These are phyloP conservation scores for Stagonosporopsis rhizophila DNA, from an alignment of 2,329 filamentous ascomycete species.

Conservation along the genomic window DNA sequence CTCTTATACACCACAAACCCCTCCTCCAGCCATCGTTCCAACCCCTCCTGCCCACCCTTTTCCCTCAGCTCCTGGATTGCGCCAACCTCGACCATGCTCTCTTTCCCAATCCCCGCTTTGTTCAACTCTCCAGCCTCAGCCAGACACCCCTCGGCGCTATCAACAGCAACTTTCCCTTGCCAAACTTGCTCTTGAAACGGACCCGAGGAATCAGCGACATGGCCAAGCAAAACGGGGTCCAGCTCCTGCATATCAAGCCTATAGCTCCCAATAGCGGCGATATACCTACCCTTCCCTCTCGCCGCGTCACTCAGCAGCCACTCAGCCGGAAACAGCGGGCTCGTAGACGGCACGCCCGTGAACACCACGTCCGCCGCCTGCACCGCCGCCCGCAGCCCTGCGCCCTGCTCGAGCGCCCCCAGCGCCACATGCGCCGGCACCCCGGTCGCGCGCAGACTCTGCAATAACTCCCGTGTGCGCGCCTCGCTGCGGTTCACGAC, in stretches of 20 bases:
- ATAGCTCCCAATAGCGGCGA: constrained; percentile 41
- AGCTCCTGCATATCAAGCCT: constrained; percentile 57
- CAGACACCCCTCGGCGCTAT: constrained; percentile 51
- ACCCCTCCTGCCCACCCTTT: constrained; percentile 28
- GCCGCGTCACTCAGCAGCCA: constrained; percentile 36
- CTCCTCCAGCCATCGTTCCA: constrained; percentile 31
- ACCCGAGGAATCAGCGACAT: constrained; percentile 11
- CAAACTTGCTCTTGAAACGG: neutral
- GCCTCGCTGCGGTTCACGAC: constrained; percentile 33
- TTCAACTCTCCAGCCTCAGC: constrained; percentile 58
- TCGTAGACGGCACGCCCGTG: constrained; percentile 57
- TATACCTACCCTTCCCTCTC: constrained; percentile 25
- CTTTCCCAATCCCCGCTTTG: constrained; percentile 42
- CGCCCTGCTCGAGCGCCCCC: neutral
- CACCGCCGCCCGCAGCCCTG: constrained; percentile 38
- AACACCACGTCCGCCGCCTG: constrained; percentile 54
- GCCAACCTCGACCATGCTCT: constrained; percentile 25
- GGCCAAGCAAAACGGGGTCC: constrained; percentile 53
- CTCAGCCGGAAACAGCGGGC: constrained; percentile 52
- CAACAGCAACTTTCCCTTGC: constrained; percentile 29
- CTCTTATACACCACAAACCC: constrained; percentile 59
- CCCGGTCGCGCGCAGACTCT: neutral
- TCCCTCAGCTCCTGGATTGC: constrained; percentile 3
- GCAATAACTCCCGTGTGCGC: constrained; percentile 20
- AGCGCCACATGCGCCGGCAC: constrained; percentile 3